Evolutionary conservation across 2,329 filamentous ascomycete species (phyloP).

Genomic region (Chaetoscypha palmicola): DNA sequence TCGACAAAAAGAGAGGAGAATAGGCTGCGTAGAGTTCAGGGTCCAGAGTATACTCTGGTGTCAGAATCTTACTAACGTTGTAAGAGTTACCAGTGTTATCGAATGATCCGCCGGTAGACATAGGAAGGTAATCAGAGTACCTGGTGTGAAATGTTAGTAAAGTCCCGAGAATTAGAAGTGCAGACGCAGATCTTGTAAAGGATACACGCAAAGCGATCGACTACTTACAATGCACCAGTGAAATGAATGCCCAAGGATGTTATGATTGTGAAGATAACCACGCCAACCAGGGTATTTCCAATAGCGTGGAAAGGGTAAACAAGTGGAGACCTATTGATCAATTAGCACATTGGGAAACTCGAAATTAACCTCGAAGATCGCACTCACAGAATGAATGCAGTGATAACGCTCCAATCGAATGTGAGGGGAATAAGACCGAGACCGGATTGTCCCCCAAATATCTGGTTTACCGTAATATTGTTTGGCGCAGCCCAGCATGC

Average conservation of each 20-base stretch:
- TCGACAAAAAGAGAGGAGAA: conserved; percentile 58
- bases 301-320: conserved; percentile 42
- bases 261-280: conserved; percentile 54
- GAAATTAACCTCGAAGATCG: no score
- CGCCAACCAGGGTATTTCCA: conserved; percentile 46
- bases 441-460: conserved; percentile 62
- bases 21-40: conserved; percentile 51
- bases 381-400: conserved; percentile 15
- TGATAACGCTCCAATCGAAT: conserved; percentile 70
- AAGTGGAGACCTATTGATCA: conserved; percentile 24
- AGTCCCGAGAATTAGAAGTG: no score
- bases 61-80: conserved; percentile 54
- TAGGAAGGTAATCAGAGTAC: conserved; percentile 51
- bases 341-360: no score
- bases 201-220: no score
- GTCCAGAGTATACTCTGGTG: conserved; percentile 49
- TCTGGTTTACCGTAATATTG: conserved; percentile 57
- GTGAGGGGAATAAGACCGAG: conserved; percentile 64
- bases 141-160: neutral
- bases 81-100: conserved; percentile 57
- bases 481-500: conserved; percentile 65
- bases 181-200: no score
- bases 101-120: conserved; percentile 53
- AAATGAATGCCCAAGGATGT: conserved; percentile 54
- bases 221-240: conserved; percentile 49